These are phyloP conservation scores for Polygonum aviculare DNA, from an alignment of 148 eudicot species.

Conservation along the genomic window DNA sequence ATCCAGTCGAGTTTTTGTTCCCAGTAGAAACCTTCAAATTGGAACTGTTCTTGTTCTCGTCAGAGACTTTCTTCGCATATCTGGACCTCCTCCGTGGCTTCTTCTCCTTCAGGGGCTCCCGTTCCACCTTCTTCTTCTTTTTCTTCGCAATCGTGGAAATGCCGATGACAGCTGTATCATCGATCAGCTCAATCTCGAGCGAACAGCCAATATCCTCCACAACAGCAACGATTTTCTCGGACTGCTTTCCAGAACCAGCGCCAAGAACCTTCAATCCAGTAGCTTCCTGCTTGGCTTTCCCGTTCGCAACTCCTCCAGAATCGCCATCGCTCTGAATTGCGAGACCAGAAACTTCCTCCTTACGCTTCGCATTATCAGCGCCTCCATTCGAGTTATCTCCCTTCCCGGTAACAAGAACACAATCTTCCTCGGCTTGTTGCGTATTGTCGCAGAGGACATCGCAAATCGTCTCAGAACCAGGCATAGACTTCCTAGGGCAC, in stretches of 20 bases:
- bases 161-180: constrained; percentile 31
- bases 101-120: constrained; percentile 18
- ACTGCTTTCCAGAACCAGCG: not conserved
- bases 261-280: not conserved
- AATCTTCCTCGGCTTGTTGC: not conserved
- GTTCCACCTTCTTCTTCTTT: constrained; percentile 8
- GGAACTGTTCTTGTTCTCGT: constrained; percentile 11
- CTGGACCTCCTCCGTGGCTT: constrained; percentile 19
- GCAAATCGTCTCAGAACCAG: not conserved
- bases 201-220: constrained; percentile 10
- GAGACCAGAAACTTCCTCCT: not conserved
- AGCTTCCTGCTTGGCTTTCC: not conserved
- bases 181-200: constrained; percentile 28
- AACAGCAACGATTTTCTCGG: not conserved
- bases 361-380: not conserved
- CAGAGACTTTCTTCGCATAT: constrained; percentile 12
- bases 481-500: not conserved
- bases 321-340: not conserved
- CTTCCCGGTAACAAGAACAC: not conserved
- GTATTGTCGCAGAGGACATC: not conserved
- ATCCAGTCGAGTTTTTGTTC: not conserved
- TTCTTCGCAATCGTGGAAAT: not conserved
- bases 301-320: too few species aligned
- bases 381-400: not conserved
- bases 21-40: constrained; percentile 1